Conservation (phyloP, 2,329 filamentous ascomycete genomes). For the Fusarium sp. region DNA sequence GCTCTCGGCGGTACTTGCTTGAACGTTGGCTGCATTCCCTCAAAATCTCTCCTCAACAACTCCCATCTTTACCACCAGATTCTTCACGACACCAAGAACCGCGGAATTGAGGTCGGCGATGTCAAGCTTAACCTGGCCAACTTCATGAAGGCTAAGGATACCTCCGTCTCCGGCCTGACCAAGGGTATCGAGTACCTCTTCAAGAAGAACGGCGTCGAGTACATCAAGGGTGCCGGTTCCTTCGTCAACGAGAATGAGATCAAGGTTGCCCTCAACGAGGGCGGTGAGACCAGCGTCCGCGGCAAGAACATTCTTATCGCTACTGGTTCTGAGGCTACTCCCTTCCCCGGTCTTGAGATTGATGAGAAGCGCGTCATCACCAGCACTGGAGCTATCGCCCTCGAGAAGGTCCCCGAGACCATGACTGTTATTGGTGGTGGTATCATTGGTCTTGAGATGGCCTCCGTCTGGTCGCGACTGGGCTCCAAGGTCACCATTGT, state of each 20-base stretch:
- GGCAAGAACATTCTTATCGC: slow-evolving; percentile 99
- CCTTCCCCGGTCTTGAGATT: slow-evolving; percentile 94
- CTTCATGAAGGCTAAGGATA: slow-evolving; percentile 99
- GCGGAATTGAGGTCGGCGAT: slow-evolving; percentile 96
- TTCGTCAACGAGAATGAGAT: slow-evolving; percentile 92
- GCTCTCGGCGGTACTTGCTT: slow-evolving; percentile 95
- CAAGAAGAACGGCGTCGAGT: slow-evolving; percentile 99
- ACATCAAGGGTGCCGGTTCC: slow-evolving; percentile 90
- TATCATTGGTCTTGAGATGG: slow-evolving; percentile 99
- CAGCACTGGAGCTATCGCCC: slow-evolving; percentile 91
- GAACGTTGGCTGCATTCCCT: slow-evolving; percentile 99
- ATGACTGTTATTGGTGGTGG: slow-evolving; percentile 98
- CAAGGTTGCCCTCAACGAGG: slow-evolving; percentile 89
- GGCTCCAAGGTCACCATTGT: slow-evolving; percentile 96
- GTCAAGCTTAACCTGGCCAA: slow-evolving; percentile 94
- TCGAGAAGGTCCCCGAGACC: slow-evolving; percentile 92
- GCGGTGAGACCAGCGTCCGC: slow-evolving; percentile 85
- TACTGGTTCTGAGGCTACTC: slow-evolving; percentile 93
- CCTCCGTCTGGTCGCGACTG: slow-evolving; percentile 94
- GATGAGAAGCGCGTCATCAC: slow-evolving; percentile 98
- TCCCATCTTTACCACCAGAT: slow-evolving; percentile 98
- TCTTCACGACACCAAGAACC: slow-evolving; percentile 94
- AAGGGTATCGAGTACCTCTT: slow-evolving; percentile 98
- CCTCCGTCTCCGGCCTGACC: slow-evolving; percentile 86
- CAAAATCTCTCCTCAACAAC: slow-evolving; percentile 99